Evolutionary conservation across 495 filamentous ascomycete species (phyloP).

Genomic region (Penicillium antarcticum): DNA sequence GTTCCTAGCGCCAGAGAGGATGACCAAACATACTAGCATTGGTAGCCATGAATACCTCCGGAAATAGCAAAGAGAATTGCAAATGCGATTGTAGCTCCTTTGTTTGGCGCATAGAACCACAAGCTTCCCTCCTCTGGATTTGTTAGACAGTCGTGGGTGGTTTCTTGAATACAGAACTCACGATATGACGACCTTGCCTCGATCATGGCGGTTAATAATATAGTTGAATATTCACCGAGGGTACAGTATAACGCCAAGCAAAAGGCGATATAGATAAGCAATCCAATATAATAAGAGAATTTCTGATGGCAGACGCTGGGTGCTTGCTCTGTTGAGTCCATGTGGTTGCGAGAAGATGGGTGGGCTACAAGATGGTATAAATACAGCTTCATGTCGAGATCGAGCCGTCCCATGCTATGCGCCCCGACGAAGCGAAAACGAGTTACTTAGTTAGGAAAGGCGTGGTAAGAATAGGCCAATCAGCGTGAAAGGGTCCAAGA

Average conservation of each 20-base stretch:
- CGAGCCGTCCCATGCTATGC: neutral
- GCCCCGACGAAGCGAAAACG: slow-evolving; percentile 22
- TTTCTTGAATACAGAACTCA: slow-evolving; percentile 1
- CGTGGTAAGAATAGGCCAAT: neutral
- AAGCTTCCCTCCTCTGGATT: slow-evolving; percentile 45
- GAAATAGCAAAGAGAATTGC: slow-evolving; percentile 61
- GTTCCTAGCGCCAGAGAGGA: neutral
- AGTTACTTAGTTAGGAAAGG: slow-evolving; percentile 12
- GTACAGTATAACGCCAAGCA: neutral
- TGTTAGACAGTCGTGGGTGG: slow-evolving; percentile 1
- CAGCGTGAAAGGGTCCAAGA: neutral
- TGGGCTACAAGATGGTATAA: neutral
- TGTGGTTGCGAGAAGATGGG: too few relatives aligned
- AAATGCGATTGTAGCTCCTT: slow-evolving; percentile 67
- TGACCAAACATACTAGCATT: slow-evolving; percentile 49
- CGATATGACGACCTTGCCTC: slow-evolving; percentile 16
- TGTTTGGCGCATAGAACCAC: slow-evolving; percentile 74
- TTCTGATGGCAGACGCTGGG: too few relatives aligned
- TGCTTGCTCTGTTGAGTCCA: too few relatives aligned
- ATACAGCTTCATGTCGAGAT: neutral
- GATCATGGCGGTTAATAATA: slow-evolving; percentile 8
- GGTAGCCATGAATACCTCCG: slow-evolving; percentile 56
- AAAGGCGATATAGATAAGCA: too few relatives aligned
- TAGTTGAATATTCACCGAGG: neutral
- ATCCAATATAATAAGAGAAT: too few relatives aligned